Conservation (phyloP, 1,139 yeast genomes). For the Candida sanyaensis region DNA sequence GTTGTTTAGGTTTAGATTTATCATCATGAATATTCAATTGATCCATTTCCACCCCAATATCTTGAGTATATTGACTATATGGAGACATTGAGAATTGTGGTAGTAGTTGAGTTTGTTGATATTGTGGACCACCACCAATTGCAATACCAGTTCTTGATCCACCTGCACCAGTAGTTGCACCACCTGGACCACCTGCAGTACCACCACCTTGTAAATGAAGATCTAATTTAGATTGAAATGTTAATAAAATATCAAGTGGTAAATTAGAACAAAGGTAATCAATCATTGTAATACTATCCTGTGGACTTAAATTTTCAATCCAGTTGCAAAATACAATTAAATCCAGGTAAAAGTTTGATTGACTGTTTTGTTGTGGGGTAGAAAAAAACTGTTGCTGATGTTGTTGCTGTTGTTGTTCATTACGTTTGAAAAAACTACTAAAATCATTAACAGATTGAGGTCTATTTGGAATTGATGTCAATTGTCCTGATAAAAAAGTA, state of each 20-base stretch:
- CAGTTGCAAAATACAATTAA: conserved; percentile 58
- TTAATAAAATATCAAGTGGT: conserved; percentile 49
- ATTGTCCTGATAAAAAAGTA: conserved; percentile 18
- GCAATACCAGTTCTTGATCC: neutral
- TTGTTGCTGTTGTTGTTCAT: conserved; percentile 16
- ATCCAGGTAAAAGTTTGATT: conserved; percentile 37
- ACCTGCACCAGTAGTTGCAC: neutral
- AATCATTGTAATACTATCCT: conserved; percentile 59
- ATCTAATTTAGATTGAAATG: conserved; percentile 45
- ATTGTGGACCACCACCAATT: conserved; percentile 5
- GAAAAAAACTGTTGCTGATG: neutral
- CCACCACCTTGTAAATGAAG: conserved; percentile 25
- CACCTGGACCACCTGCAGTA: no score
- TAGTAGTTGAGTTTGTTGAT: conserved; percentile 8
- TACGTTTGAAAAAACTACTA: conserved; percentile 27
- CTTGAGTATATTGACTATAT: conserved; percentile 17
- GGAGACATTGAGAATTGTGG: conserved; percentile 9
- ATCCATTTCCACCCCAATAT: conserved; percentile 32
- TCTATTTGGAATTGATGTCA: conserved; percentile 37
- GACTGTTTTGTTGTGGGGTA: conserved; percentile 1
- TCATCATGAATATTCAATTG: conserved; percentile 26
- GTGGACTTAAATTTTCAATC: conserved; percentile 57
- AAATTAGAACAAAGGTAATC: conserved; percentile 56
- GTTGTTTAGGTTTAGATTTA: conserved; percentile 12
- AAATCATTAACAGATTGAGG: conserved; percentile 50